These are phyloP conservation scores for Phytopythium aichiense DNA, from an alignment of 352 stramenopile genomes.

Conservation along the genomic window DNA sequence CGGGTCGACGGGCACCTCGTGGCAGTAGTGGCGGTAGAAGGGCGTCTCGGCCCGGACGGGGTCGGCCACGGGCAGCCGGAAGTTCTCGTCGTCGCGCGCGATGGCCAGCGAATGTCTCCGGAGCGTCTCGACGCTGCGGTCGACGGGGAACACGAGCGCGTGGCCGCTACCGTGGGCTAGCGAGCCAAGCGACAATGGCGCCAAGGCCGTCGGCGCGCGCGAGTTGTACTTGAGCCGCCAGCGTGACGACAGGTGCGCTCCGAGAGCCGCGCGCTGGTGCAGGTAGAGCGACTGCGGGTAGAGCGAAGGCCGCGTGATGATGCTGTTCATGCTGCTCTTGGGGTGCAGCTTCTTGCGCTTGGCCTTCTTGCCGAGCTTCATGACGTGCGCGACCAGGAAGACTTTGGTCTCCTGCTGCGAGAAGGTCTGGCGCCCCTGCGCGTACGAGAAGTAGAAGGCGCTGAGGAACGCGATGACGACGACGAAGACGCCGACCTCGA, in stretches of 20 bases:
- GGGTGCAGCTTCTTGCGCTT: conserved; percentile 12
- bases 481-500: conserved; percentile 15
- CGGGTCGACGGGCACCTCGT: conserved; percentile 2
- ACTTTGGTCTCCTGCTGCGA: conserved; percentile 28
- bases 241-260: not conserved
- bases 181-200: not conserved
- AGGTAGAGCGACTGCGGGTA: not conserved
- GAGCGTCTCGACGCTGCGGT: conserved; percentile 1
- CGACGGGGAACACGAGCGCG: not conserved
- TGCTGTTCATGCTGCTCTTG: conserved; percentile 4
- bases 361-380: conserved; percentile 18
- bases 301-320: conserved; percentile 2
- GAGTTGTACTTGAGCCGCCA: conserved; percentile 4
- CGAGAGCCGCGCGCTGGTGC: not conserved
- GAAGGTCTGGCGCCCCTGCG: conserved; percentile 24
- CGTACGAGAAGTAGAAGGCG: conserved; percentile 25
- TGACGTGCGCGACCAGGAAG: conserved; percentile 30
- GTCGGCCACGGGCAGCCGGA: not conserved
- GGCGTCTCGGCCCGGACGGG: conserved; percentile 3
- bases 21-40: conserved; percentile 7
- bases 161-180: not conserved
- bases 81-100: conserved; percentile 4
- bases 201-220: not conserved
- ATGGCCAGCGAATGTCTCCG: not conserved
- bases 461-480: conserved; percentile 14